A percentile compares a stretch with the other conserved stretches of the same genome.
These are phyloP conservation scores for Papiliotrema terrestris DNA, from an alignment of 1,284 basidiomycete genomes.

Conservation along the genomic window DNA sequence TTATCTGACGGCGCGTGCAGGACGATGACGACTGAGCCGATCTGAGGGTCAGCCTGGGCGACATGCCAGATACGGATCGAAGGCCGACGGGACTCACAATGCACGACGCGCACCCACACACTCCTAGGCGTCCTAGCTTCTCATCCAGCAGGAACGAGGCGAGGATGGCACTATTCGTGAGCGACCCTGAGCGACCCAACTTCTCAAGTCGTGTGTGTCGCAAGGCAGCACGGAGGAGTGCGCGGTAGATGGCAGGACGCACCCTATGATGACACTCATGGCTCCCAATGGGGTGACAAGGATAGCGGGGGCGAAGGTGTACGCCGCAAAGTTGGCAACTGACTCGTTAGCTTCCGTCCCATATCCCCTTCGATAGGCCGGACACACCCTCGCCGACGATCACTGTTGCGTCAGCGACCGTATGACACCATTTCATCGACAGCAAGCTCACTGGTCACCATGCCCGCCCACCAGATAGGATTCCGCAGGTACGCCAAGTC, in stretches of 20 bases:
- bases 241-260: too few species aligned
- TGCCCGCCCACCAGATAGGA: conserved; percentile 98
- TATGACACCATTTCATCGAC: background rate
- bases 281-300: conserved; percentile 95
- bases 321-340: conserved; percentile 99
- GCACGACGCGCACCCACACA: conserved; percentile 88
- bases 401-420: conserved; percentile 52
- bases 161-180: conserved; percentile 67
- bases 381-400: conserved; percentile 75
- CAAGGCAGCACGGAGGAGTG: too few species aligned
- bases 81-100: conserved; percentile 50
- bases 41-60: conserved; percentile 18
- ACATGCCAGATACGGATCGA: background rate
- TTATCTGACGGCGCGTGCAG: conserved; percentile 96
- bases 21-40: conserved; percentile 92
- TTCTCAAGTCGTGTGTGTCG: too few species aligned
- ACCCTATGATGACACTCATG: conserved; percentile 90
- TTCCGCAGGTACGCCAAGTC: conserved; percentile 82
- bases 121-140: conserved; percentile 87
- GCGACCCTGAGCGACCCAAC: background rate
- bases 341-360: background rate
- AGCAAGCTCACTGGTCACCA: conserved; percentile 72
- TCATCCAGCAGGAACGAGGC: conserved; percentile 92
- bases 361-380: too few species aligned
- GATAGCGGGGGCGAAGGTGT: conserved; percentile 96